Evolutionary conservation across 345 rosid genomes (phyloP).

Genomic region (Clausena lansium): DNA sequence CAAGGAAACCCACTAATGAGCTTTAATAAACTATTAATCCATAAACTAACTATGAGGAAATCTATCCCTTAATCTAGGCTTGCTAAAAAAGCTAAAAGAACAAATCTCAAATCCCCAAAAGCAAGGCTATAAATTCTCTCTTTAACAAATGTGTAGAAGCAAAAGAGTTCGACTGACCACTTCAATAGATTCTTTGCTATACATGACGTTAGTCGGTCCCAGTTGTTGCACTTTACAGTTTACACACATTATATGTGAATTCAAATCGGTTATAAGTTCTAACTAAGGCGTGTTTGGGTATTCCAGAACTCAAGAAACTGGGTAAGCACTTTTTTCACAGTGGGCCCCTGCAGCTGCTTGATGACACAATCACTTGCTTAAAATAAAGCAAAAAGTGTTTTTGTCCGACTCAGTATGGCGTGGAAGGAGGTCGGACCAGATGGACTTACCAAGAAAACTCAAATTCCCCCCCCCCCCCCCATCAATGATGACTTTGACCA

Average conservation of each 20-base stretch:
- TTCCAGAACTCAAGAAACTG: conserved; percentile 15
- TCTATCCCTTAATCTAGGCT: background rate
- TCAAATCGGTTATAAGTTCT: background rate
- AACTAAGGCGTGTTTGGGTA: conserved; percentile 27
- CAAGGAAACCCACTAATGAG: conserved; percentile 9
- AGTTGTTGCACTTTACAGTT: conserved; percentile 9
- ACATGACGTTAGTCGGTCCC: conserved; percentile 22
- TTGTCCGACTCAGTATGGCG: conserved; percentile 54
- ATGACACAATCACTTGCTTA: conserved; percentile 31
- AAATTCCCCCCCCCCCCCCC: too few species aligned
- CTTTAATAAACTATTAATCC: background rate
- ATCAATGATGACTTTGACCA: conserved; percentile 16
- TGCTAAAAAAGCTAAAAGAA: background rate
- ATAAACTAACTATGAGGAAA: background rate
- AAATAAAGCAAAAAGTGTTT: conserved; percentile 33
- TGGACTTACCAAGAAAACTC: conserved; percentile 27
- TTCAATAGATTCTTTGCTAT: conserved; percentile 9
- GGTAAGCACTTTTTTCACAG: conserved; percentile 15
- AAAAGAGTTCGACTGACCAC: background rate
- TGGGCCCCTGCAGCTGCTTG: conserved; percentile 19
- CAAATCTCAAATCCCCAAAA: conserved; percentile 13
- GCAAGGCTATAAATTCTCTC: conserved; percentile 6
- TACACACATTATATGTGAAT: conserved; percentile 18
- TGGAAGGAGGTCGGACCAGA: conserved; percentile 27
- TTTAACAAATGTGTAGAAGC: conserved; percentile 1